A percentile compares a stretch with the other conserved stretches of the same genome.
phyloP scores from a whole-genome alignment of 1,284 basidiomycete genomes.

The Inonotus obliquus region DNA sequence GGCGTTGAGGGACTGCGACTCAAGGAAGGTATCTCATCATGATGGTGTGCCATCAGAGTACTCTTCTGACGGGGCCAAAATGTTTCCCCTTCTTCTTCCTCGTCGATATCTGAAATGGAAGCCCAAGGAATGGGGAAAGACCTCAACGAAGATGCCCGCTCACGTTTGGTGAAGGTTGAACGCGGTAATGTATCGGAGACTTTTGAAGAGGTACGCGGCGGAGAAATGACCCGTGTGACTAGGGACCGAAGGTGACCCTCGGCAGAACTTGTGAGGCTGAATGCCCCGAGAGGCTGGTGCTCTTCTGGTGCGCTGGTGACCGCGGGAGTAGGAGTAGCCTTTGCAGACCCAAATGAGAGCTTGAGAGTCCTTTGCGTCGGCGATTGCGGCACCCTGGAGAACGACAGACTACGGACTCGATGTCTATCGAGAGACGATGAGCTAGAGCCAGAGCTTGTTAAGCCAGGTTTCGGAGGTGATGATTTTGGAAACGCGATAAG shows the following conservation, averaged over 20 bases:
- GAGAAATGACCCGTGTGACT: neutral
- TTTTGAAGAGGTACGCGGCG: neutral
- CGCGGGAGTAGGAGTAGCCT: constrained; percentile 6
- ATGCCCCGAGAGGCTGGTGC: constrained; percentile 11
- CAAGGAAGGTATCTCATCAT: neutral
- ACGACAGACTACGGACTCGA: neutral
- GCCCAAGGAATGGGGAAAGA: neutral
- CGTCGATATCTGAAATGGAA: constrained; percentile 3
- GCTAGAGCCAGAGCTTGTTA: constrained; percentile 5
- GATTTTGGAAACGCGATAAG: constrained; percentile 10
- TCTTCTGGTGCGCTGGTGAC: constrained; percentile 3
- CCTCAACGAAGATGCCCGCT: constrained; percentile 3
- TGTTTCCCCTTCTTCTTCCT: constrained; percentile 1
- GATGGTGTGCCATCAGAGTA: neutral
- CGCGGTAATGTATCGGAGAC: neutral
- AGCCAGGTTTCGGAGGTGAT: neutral
- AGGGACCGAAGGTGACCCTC: constrained; percentile 15
- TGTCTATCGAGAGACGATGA: constrained; percentile 5
- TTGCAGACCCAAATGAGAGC: constrained; percentile 8
- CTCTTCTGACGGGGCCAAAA: constrained; percentile 11
- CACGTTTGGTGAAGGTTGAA: neutral
- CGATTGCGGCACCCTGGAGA: neutral
- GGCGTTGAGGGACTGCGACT: neutral
- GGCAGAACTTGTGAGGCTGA: constrained; percentile 16
- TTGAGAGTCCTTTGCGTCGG: constrained; percentile 3